phyloP scores from a whole-genome alignment of 208 protist genomes.

The Crithidia bombi region DNA sequence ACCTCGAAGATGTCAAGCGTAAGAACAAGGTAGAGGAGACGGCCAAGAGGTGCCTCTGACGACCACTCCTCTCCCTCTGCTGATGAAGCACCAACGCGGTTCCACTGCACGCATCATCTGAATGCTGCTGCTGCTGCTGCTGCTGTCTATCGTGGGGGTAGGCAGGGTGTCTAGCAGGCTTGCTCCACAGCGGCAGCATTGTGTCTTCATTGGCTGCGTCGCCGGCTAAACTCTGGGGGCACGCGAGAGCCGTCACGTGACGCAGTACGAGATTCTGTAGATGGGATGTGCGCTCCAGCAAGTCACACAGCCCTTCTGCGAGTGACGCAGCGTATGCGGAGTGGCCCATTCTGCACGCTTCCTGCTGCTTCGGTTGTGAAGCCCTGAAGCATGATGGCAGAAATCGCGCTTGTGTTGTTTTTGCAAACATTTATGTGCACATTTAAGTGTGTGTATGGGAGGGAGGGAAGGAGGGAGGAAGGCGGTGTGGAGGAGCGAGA shows the following conservation, averaged over 20 bases:
- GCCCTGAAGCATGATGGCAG: background rate
- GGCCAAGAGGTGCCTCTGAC: background rate
- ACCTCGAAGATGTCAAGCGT: slow-evolving; percentile 52
- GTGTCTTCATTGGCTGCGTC: background rate
- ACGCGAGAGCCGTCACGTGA: background rate
- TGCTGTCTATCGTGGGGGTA: background rate
- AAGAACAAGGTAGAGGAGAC: slow-evolving; percentile 16
- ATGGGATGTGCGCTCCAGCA: background rate
- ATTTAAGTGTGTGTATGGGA: too few relatives aligned
- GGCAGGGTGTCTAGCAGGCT: background rate
- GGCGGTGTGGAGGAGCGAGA: too few relatives aligned
- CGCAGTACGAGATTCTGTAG: slow-evolving; percentile 1
- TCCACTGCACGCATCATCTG: too few relatives aligned
- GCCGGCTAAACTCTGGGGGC: background rate
- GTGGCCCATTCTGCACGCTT: too few relatives aligned
- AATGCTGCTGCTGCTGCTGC: too few relatives aligned
- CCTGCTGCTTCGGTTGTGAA: too few relatives aligned
- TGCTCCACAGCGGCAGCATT: background rate
- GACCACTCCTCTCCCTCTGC: too few relatives aligned
- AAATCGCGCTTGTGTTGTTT: too few relatives aligned
- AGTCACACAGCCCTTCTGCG: background rate
- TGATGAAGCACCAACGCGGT: background rate
- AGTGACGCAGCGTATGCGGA: background rate
- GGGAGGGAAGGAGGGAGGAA: too few relatives aligned
- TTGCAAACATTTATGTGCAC: too few relatives aligned